phyloP scores from a whole-genome alignment of 2,329 filamentous ascomycete genomes.

The Aspergillus sp. region DNA sequence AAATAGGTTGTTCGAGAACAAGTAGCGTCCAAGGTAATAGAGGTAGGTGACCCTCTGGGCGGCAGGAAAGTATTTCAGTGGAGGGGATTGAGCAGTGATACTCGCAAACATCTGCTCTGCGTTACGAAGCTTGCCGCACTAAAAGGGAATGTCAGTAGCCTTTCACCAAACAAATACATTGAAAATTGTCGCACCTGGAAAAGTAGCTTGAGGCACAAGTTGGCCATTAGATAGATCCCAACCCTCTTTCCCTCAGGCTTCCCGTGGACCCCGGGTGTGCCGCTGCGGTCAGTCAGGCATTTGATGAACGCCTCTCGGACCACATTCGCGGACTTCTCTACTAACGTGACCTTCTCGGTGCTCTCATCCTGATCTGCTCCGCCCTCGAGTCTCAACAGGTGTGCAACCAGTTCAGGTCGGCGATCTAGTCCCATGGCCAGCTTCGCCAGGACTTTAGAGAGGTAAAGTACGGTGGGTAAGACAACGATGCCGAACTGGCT shows the following conservation, averaged over 20 bases:
- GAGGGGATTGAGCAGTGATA: constrained; percentile 79
- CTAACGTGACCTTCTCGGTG: constrained; percentile 72
- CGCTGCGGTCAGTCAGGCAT: constrained; percentile 77
- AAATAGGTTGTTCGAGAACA: constrained; percentile 83
- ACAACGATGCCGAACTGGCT: constrained; percentile 77
- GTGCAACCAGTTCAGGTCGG: constrained; percentile 71
- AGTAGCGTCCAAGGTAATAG: constrained; percentile 89
- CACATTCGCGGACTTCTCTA: constrained; percentile 83
- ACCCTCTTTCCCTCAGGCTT: constrained; percentile 79
- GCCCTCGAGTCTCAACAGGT: constrained; percentile 50
- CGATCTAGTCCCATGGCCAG: constrained; percentile 83
- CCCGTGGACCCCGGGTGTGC: constrained; percentile 58
- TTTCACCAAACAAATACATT: neutral
- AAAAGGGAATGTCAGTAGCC: neutral
- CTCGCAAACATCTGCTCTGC: constrained; percentile 88
- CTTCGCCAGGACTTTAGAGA: constrained; percentile 76
- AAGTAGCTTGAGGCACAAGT: constrained; percentile 82
- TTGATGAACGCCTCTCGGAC: constrained; percentile 90
- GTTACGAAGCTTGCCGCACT: constrained; percentile 78
- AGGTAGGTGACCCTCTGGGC: constrained; percentile 88
- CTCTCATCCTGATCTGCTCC: constrained; percentile 57
- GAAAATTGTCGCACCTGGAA: constrained; percentile 66
- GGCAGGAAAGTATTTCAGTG: constrained; percentile 77
- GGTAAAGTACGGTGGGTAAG: constrained; percentile 77
- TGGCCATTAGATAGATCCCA: constrained; percentile 89